Conservation (phyloP, 805 yeast species). For the Metschnikowia gelsemii region DNA sequence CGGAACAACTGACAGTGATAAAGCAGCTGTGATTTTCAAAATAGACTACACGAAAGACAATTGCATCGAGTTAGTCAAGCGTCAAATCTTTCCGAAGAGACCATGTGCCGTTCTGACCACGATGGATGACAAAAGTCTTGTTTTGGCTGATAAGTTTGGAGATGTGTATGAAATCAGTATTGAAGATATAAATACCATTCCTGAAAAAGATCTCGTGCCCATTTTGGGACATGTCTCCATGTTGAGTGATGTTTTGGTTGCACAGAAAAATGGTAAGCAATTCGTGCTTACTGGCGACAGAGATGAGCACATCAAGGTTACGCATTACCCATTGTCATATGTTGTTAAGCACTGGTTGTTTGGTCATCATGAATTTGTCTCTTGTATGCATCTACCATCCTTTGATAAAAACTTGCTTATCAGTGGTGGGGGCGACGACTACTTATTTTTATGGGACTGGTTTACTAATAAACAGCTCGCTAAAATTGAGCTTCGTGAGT, state of each 20-base stretch:
- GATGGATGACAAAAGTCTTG: slow-evolving; percentile 47
- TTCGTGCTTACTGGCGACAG: slow-evolving; percentile 81
- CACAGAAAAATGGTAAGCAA: slow-evolving; percentile 40
- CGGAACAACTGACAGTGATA: slow-evolving; percentile 79
- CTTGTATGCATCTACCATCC: slow-evolving; percentile 56
- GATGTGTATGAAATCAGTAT: slow-evolving; percentile 74
- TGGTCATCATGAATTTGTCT: slow-evolving; percentile 83
- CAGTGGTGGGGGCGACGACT: slow-evolving; percentile 91
- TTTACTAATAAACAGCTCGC: slow-evolving; percentile 43
- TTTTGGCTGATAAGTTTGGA: slow-evolving; percentile 94
- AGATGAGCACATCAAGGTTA: slow-evolving; percentile 91
- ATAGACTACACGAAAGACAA: slow-evolving; percentile 39
- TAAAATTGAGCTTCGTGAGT: slow-evolving; percentile 47
- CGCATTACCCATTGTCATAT: slow-evolving; percentile 74
- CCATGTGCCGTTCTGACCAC: slow-evolving; percentile 79
- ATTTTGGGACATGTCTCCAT: slow-evolving; percentile 94
- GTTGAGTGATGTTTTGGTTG: slow-evolving; percentile 73
- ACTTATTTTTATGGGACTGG: slow-evolving; percentile 80
- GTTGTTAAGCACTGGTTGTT: slow-evolving; percentile 80
- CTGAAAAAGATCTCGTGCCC: slow-evolving; percentile 54
- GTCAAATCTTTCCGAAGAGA: slow-evolving; percentile 84
- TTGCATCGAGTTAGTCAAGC: slow-evolving; percentile 53
- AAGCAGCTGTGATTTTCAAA: slow-evolving; percentile 65
- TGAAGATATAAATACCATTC: slow-evolving; percentile 34
- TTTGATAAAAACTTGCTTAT: slow-evolving; percentile 54